Conservation (phyloP, 2,329 filamentous ascomycete genomes). For the Cercospora zeae-maydis region DNA sequence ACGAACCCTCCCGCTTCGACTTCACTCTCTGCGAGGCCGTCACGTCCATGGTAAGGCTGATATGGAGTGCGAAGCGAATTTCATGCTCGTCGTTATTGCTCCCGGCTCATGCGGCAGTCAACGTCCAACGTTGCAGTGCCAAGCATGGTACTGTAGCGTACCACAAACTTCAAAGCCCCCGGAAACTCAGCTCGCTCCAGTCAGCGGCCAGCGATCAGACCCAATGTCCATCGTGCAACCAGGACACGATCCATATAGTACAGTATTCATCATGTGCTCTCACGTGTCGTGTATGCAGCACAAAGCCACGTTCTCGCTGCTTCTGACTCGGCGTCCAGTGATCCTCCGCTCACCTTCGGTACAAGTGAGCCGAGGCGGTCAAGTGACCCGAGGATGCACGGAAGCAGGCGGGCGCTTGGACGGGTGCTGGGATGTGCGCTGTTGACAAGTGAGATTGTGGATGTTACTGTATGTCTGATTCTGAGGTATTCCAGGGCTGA, state of each 20-base stretch:
- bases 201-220: not conserved
- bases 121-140: no score
- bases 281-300: not conserved
- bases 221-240: not conserved
- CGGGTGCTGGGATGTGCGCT: no score
- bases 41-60: not conserved
- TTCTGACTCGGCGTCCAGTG: not conserved
- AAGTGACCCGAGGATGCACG: slow-evolving; percentile 2
- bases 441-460: no score
- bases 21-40: not conserved
- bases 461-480: no score
- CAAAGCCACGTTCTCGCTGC: not conserved
- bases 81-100: not conserved
- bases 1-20: not conserved
- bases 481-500: no score
- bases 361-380: slow-evolving; percentile 1
- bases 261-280: not conserved
- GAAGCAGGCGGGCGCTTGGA: not conserved
- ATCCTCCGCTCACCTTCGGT: not conserved
- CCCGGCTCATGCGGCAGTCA: not conserved
- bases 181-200: no score
- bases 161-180: no score
- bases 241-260: no score
- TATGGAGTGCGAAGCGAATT: not conserved
- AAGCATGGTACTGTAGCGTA: no score